phyloP scores from a whole-genome alignment of 352 stramenopile genomes.

The Phytophthora aleatoria region DNA sequence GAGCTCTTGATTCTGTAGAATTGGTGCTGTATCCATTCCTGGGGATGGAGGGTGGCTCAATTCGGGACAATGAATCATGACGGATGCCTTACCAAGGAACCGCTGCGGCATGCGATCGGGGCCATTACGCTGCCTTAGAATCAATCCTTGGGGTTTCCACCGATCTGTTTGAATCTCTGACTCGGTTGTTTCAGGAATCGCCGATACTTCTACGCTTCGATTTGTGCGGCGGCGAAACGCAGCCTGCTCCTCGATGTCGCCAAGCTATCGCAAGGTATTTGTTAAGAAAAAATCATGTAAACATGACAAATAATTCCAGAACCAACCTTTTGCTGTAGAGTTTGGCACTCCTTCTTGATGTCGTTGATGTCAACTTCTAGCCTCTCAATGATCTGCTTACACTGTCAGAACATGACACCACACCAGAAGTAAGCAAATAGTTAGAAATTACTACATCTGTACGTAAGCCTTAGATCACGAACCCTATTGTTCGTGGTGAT shows the following conservation, averaged over 20 bases:
- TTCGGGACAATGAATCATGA: slow-evolving; percentile 73
- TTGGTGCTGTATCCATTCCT: slow-evolving; percentile 1
- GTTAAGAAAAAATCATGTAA: not conserved
- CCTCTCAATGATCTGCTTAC: slow-evolving; percentile 48
- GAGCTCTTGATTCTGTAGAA: slow-evolving; percentile 26
- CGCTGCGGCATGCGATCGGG: slow-evolving; percentile 69
- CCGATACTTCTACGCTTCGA: slow-evolving; percentile 62
- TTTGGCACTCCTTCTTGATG: slow-evolving; percentile 41
- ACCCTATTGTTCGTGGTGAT: slow-evolving; percentile 59
- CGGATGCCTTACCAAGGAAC: slow-evolving; percentile 70
- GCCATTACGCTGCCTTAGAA: slow-evolving; percentile 73
- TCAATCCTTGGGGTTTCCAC: slow-evolving; percentile 74
- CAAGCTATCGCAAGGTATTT: slow-evolving; percentile 38
- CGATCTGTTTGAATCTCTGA: slow-evolving; percentile 72
- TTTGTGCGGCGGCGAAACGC: slow-evolving; percentile 67
- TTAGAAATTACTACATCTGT: slow-evolving; percentile 1
- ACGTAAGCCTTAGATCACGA: not conserved
- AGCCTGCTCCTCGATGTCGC: slow-evolving; percentile 61
- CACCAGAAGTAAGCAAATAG: not conserved
- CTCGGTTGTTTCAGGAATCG: slow-evolving; percentile 44
- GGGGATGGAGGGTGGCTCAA: slow-evolving; percentile 31
- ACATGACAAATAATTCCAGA: not conserved
- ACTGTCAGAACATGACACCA: slow-evolving; percentile 28
- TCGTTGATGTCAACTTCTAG: slow-evolving; percentile 41
- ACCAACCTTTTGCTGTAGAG: slow-evolving; percentile 50